Evolutionary conservation across 306 rosid species (phyloP), one percentile per base, ranked within the genome.

Genomic region (Cucurbita pepo): DNA sequence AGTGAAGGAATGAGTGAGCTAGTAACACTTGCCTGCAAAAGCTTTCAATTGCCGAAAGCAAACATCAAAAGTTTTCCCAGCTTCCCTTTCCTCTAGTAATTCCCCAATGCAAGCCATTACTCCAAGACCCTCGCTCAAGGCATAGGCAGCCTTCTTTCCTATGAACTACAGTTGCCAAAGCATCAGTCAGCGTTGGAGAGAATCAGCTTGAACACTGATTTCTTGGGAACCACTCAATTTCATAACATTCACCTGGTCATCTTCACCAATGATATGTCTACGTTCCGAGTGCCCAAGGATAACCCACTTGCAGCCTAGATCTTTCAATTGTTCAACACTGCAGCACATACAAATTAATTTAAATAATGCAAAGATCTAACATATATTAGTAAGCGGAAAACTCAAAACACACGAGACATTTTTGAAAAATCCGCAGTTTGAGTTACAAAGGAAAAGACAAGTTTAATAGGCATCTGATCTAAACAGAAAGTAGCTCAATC

Each of bases 41-140:
- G 97, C 95, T 85, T 91, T 91, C 86, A 95, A 71, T 75, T 95
- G 99, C 84, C 85, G 78, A 77, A 65, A 91, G 77, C 88, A 82
- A 75, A 95, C 86, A 69, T 91, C 97, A 65, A 91, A 95, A 72
- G 99, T 95, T 84, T 89, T 91, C 75, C 99, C 99, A 5, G 97
- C 92, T 82, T 95, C 99, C 81, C 97, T 91, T 72, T 95, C 92
- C 84, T 91, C 84, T 64, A 95, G 80, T 71, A 85, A 84, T 75
- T 95, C 99, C 41, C 99, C 99, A 34, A 95, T 85, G 87, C 99
- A 95, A 50, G 99, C 99, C 75, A 95, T 91, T 63, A 95, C 99
- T 80, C 97, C 97, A 69, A 88, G 90, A 76, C 95, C 97, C 88
- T 89, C 86, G 43, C 77, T 86, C 92, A 91, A 84, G 69, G 99